Evolutionary conservation across 2,329 filamentous ascomycete genomes (phyloP).

Genomic region (Sordariomycetes sp.): DNA sequence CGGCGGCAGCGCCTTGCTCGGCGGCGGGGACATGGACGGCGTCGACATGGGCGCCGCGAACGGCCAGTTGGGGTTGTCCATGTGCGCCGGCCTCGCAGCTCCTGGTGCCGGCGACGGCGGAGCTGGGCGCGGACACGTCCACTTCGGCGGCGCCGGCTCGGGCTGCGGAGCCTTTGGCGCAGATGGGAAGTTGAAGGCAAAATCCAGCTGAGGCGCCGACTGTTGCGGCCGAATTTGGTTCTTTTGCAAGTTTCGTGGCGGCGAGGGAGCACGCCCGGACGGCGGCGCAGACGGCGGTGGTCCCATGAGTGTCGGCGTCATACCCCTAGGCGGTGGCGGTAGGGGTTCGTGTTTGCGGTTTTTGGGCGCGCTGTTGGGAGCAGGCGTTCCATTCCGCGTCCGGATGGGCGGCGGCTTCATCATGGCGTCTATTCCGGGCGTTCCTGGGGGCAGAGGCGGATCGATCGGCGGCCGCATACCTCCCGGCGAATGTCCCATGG

Average conservation of each 20-base stretch:
- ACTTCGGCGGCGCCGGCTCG: not conserved
- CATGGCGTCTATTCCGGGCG: not conserved
- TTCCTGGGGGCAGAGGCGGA: not conserved
- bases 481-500: not conserved
- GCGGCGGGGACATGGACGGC: not conserved
- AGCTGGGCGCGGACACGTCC: not conserved
- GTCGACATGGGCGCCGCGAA: not conserved
- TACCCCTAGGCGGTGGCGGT: not conserved
- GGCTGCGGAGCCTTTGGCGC: too few species aligned
- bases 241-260: not conserved
- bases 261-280: not conserved
- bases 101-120: not conserved
- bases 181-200: not conserved
- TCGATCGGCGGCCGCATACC: not conserved
- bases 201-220: not conserved
- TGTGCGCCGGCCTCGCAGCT: not conserved
- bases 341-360: too few species aligned
- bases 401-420: not conserved
- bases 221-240: not conserved
- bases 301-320: not conserved
- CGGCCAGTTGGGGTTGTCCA: conserved; percentile 2
- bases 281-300: not conserved
- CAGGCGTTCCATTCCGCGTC: not conserved
- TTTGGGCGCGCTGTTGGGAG: not conserved
- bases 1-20: not conserved